phyloP scores from a whole-genome alignment of 352 stramenopile genomes.

The Globisporangium paroecandrum region DNA sequence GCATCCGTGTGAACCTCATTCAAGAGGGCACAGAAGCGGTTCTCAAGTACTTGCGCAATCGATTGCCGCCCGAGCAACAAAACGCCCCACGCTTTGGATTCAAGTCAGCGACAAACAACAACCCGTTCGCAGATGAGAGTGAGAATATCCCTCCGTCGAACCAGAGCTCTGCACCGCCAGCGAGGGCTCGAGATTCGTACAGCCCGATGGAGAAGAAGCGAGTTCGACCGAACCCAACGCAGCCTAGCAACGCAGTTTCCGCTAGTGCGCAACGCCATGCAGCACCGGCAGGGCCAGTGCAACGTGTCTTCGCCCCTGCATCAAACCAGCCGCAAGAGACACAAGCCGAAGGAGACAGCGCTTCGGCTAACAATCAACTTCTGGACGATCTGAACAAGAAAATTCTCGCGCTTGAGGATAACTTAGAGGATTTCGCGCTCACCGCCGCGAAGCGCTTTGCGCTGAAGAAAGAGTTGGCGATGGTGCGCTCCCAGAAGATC shows the following conservation, averaged over 20 bases:
- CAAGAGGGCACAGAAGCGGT: constrained; percentile 69
- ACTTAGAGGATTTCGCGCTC: constrained; percentile 68
- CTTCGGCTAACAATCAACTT: constrained; percentile 20
- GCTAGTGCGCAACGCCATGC: background rate
- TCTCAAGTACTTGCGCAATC: constrained; percentile 68
- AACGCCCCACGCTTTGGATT: background rate
- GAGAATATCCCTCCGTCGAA: constrained; percentile 22
- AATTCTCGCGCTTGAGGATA: constrained; percentile 43
- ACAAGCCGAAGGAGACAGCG: background rate
- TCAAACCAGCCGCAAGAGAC: constrained; percentile 2
- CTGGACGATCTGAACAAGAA: constrained; percentile 39
- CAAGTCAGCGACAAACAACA: background rate
- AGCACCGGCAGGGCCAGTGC: background rate
- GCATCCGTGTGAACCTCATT: constrained; percentile 60
- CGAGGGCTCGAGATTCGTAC: background rate
- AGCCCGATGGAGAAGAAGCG: constrained; percentile 29
- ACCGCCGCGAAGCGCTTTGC: constrained; percentile 64
- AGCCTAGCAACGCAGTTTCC: constrained; percentile 3
- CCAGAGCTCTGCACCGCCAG: constrained; percentile 9
- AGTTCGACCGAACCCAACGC: constrained; percentile 25
- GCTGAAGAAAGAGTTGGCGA: constrained; percentile 79
- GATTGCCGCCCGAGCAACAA: constrained; percentile 32
- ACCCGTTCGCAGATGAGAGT: background rate
- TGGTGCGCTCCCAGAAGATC: constrained; percentile 65
- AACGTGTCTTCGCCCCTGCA: constrained; percentile 9